phyloP scores from a whole-genome alignment of 768 basidiomycete species.

The Boletellus emodensis region DNA sequence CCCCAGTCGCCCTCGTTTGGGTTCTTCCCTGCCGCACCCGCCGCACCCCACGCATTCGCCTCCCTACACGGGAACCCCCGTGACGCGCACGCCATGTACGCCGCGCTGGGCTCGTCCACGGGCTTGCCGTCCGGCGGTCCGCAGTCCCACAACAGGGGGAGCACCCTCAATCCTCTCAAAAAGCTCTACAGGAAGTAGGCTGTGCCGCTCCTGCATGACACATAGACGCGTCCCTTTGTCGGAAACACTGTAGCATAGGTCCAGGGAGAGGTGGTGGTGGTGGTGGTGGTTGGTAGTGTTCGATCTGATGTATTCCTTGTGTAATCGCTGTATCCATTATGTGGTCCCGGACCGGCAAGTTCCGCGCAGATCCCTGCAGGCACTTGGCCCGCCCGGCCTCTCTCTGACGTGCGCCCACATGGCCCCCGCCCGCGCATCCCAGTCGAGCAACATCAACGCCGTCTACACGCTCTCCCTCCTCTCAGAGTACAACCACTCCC shows the following conservation, averaged over 20 bases:
- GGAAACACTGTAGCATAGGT: slow-evolving; percentile 28
- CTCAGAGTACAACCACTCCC: slow-evolving; percentile 83
- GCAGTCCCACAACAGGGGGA: slow-evolving; percentile 19
- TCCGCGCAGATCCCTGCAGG: slow-evolving; percentile 12
- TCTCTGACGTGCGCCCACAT: slow-evolving; percentile 18
- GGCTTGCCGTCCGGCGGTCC: slow-evolving; percentile 22
- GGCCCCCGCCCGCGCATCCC: slow-evolving; percentile 36
- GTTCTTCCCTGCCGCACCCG: slow-evolving; percentile 53
- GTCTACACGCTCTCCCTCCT: slow-evolving; percentile 68
- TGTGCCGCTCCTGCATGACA: no score
- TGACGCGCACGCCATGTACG: slow-evolving; percentile 56
- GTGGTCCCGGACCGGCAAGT: slow-evolving; percentile 28
- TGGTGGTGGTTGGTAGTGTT: neutral
- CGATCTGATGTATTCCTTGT: neutral
- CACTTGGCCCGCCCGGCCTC: neutral
- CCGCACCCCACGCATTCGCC: slow-evolving; percentile 56
- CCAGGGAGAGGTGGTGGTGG: neutral
- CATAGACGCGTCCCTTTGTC: neutral
- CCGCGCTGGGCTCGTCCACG: slow-evolving; percentile 40
- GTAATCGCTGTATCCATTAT: neutral
- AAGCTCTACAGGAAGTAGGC: slow-evolving; percentile 34
- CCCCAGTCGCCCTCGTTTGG: slow-evolving; percentile 55
- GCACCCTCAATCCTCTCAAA: slow-evolving; percentile 31
- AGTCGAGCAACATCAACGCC: slow-evolving; percentile 34
- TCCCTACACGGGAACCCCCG: slow-evolving; percentile 59